Conservation (phyloP, 140 eudicot genomes). For the Erigeron philadelphicus region DNA sequence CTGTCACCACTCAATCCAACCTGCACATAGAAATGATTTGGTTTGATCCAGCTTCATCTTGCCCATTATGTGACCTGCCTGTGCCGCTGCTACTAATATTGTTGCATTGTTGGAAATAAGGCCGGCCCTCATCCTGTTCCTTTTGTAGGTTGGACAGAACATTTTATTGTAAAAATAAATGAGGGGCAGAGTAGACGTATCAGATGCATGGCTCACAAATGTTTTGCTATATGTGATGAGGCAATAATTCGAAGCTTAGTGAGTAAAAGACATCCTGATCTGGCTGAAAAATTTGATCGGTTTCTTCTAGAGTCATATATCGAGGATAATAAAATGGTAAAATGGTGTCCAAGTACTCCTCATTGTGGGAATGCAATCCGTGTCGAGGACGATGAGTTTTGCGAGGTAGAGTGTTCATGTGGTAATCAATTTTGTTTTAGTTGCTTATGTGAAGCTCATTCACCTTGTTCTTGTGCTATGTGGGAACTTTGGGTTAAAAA, state of each 20-base stretch:
- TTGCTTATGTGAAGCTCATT: conserved; percentile 62
- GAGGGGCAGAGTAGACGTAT: conserved; percentile 76
- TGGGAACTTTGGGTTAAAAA: conserved; percentile 69
- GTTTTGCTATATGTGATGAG: conserved; percentile 59
- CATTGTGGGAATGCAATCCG: conserved; percentile 75
- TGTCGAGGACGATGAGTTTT: conserved; percentile 60
- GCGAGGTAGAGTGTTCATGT: conserved; percentile 67
- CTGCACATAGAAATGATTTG: neutral
- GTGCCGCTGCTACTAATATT: neutral
- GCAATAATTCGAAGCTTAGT: conserved; percentile 47
- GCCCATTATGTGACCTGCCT: neutral
- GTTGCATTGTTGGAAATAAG: conserved; percentile 18
- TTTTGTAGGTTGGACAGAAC: conserved; percentile 65
- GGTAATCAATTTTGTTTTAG: conserved; percentile 70
- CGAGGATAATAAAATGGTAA: conserved; percentile 66
- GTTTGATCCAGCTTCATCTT: neutral
- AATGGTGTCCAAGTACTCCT: conserved; percentile 79
- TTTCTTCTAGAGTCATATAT: conserved; percentile 66
- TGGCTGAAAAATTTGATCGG: conserved; percentile 62
- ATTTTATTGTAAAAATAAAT: conserved; percentile 65
- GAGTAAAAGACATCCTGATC: conserved; percentile 45
- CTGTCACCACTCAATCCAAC: too few relatives aligned
- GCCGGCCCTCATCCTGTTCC: neutral
- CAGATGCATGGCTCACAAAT: conserved; percentile 67
- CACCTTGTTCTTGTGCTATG: conserved; percentile 75